Base-by-base conservation (phyloP, 2,329 filamentous ascomycete species). In the Penicillium sp. region DNA sequence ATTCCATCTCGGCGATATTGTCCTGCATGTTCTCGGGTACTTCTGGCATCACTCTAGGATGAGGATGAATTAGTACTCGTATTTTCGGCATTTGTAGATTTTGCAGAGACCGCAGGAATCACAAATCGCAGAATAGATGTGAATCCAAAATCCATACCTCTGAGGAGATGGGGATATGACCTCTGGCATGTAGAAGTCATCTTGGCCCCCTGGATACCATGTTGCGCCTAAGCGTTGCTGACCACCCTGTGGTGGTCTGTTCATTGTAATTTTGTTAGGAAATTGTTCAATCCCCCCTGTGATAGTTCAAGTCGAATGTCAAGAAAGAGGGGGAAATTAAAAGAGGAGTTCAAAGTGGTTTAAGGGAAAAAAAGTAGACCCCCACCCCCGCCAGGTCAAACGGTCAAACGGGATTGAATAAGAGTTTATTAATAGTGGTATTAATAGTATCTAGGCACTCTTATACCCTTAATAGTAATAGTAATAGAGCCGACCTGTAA, bases 21-120 rank as follows among this genome's bases (percentile, higher is more conserved):
- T 96, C 89, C 79, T 96, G 92, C 86, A 99, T 97, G 78, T 96
- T 93, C 77, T 93, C 90, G 66, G 93, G 91, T 65, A 97, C 92
- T 82, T 97, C 92, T 74, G 91, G 90, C 87, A 93, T 96, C 71
- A 96, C 86, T 80, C 91, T 96, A 12, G 64, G 63, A 53, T 49
- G 60, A 12, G 64, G 63, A 53, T 49, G 60, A 47, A 66, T 67
- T 35, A 67, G 59, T 58, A 67, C 60, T 53, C 65, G 60, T 44
- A 66, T 43, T 54, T 55, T 58, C 10, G 64, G 50, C 65, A 67
- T 67, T 39, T 55, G 55, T 47, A 13, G 29, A n/a, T 6, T 9
- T 33, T 9, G 25, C 25, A 44, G 13, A 25, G 15, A 25, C 13
- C 6, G 6, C n/a, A 21, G 21, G 12, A 21, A 21, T 31, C 5